Evolutionary conservation across 164 flowering plant genomes (phyloP).

Genomic region (Annona squamosa): DNA sequence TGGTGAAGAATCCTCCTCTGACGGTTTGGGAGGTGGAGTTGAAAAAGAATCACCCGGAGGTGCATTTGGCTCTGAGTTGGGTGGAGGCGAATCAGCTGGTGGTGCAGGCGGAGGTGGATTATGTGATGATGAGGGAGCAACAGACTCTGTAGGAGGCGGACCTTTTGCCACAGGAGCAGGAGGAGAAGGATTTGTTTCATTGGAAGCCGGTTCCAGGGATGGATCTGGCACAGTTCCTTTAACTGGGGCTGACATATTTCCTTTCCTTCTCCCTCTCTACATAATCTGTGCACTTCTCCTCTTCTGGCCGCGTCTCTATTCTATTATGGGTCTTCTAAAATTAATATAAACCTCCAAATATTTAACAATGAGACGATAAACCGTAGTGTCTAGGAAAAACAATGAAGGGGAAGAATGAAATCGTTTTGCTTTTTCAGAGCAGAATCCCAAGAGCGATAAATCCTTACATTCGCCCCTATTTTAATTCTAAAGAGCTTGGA

Average conservation of each 20-base stretch:
- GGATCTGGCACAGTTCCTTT: not conserved
- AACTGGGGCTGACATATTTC: not conserved
- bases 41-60: not conserved
- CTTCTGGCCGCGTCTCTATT: not conserved
- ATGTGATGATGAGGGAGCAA: not conserved
- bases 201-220: not conserved
- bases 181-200: not conserved
- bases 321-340: not conserved
- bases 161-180: not conserved
- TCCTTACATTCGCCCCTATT: not conserved
- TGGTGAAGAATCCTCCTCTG: not conserved
- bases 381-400: not conserved
- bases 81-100: not conserved
- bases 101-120: slow-evolving; percentile 12
- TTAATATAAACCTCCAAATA: not conserved
- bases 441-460: too few relatives aligned
- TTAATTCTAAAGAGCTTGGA: not conserved
- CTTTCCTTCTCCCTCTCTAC: not conserved
- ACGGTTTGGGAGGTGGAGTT: slow-evolving; percentile 12
- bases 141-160: not conserved
- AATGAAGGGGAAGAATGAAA: not conserved
- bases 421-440: not conserved
- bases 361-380: not conserved
- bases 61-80: not conserved
- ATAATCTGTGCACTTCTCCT: not conserved